Evolutionary conservation across 2,329 filamentous ascomycete genomes (phyloP).

Genomic region (Uncinocarpus reesii): DNA sequence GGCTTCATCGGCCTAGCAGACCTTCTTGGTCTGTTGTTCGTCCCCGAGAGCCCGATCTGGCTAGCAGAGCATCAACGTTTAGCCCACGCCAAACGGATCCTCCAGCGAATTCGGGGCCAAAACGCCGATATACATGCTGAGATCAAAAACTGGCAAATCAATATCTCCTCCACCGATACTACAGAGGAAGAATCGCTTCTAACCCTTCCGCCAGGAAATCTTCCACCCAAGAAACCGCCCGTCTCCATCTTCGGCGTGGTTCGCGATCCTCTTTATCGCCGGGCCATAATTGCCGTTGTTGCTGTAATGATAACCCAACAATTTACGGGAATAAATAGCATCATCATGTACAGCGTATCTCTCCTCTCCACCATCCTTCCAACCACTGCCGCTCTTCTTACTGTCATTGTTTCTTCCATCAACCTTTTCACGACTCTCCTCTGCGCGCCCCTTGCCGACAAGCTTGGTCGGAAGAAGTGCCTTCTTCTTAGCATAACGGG

Average conservation of each 20-base stretch:
- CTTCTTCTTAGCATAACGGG: conserved; percentile 72
- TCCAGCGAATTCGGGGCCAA: conserved; percentile 67
- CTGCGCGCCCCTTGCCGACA: conserved; percentile 77
- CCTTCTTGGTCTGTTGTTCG: conserved; percentile 57
- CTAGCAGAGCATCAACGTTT: conserved; percentile 57
- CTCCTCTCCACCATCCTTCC: conserved; percentile 72
- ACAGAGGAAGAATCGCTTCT: conserved; percentile 63
- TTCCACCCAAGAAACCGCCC: conserved; percentile 54
- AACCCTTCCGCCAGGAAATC: conserved; percentile 45
- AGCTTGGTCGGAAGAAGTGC: conserved; percentile 75
- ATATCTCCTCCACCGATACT: background rate
- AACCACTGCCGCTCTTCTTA: conserved; percentile 69
- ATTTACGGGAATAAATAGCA: conserved; percentile 86
- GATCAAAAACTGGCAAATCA: conserved; percentile 48
- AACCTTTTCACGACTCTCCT: conserved; percentile 75
- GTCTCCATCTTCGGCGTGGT: conserved; percentile 59
- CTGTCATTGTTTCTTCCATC: conserved; percentile 74
- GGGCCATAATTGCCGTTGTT: conserved; percentile 69
- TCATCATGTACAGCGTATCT: conserved; percentile 96
- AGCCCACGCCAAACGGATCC: conserved; percentile 51
- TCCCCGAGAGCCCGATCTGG: conserved; percentile 84
- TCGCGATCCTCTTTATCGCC: conserved; percentile 56
- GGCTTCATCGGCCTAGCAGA: conserved; percentile 59
- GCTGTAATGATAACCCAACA: conserved; percentile 92
- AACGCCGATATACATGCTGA: conserved; percentile 63